phyloP scores from a whole-genome alignment of 495 filamentous ascomycete species.

The Penicillium canescens region DNA sequence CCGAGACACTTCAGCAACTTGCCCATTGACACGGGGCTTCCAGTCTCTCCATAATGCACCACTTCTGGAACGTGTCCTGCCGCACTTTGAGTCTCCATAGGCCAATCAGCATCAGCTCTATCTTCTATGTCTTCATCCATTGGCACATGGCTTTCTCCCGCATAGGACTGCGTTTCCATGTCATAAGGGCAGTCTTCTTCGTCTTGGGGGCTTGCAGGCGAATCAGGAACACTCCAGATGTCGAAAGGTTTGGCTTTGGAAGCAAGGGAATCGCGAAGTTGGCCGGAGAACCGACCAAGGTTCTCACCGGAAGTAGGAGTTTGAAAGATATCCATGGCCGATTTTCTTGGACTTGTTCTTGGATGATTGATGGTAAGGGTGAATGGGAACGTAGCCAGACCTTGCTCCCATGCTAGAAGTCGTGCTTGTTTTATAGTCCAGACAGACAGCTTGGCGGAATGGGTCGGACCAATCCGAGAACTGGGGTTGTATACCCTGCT shows the following conservation, averaged over 20 bases:
- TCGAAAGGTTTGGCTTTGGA: slow-evolving; percentile 1
- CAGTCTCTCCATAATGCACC: neutral
- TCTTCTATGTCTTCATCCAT: slow-evolving; percentile 1
- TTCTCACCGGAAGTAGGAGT: too few species aligned
- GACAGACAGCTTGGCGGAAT: too few species aligned
- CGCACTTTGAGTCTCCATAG: neutral
- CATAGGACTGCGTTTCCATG: neutral
- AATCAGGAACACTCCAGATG: slow-evolving; percentile 1
- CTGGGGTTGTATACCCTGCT: too few species aligned
- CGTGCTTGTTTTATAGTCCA: too few species aligned
- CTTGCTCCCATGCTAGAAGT: too few species aligned
- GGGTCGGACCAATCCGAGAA: too few species aligned
- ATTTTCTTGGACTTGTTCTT: too few species aligned
- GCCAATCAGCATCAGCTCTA: slow-evolving; percentile 1
- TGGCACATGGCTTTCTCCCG: slow-evolving; percentile 1
- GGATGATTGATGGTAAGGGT: too few species aligned
- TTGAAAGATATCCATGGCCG: too few species aligned
- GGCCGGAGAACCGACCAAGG: neutral
- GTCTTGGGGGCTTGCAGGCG: neutral
- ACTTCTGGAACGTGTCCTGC: neutral
- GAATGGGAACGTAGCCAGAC: too few species aligned
- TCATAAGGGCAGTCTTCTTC: slow-evolving; percentile 1
- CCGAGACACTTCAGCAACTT: slow-evolving; percentile 1
- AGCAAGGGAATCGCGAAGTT: slow-evolving; percentile 1
- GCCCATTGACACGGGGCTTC: neutral